Evolutionary conservation across 768 basidiomycete genomes (phyloP), one percentile per base, ranked within the genome.

Genomic region (Chiua virens): DNA sequence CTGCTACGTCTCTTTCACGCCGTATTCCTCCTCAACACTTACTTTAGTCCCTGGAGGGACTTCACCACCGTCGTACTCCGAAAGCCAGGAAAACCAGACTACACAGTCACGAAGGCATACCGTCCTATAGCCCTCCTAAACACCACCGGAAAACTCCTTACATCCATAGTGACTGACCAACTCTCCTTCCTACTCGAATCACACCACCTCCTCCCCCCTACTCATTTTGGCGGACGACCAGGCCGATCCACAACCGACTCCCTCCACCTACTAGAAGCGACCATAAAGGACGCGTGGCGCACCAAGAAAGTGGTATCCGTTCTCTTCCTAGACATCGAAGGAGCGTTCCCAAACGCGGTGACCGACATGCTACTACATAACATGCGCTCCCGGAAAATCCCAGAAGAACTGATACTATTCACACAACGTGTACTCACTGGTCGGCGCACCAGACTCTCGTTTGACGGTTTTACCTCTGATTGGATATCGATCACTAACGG

Each of bases 31-130:
- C 55, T 63, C 32, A 28, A 37, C 1, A 37, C 40, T 5, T 66
- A 57, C 25, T 59, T 53, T 2, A 22, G 38, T 0, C 28, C 50
- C 9, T 70, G 62, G 73, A 52, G 53, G 21, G 39, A 56, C 0
- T 71, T 60, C 30, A 65, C 47, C 0, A 72, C 66, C 5, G 50
- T 69, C 0, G 62, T 74, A 0, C 55, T 76, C 0, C 42, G 62
- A 0, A 77, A 79, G 50, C 74, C 73, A 0, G 71, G 71, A 0
- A 68, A 69, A 32, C 44, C 65, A 0, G 54, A 66, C 48, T 78
- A 79, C 52, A 46, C 57, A 0, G 23, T 59, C 0, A 48, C 74
- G 0, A 71, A 69, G 27, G 65, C 73, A 0, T 73, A 73, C 38
- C 46, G 68, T 0, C 77, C 74, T 0, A 74, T 79, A 0, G 39